Evolutionary conservation across 352 stramenopile genomes (phyloP).

Genomic region (Phytophthora citricola): DNA sequence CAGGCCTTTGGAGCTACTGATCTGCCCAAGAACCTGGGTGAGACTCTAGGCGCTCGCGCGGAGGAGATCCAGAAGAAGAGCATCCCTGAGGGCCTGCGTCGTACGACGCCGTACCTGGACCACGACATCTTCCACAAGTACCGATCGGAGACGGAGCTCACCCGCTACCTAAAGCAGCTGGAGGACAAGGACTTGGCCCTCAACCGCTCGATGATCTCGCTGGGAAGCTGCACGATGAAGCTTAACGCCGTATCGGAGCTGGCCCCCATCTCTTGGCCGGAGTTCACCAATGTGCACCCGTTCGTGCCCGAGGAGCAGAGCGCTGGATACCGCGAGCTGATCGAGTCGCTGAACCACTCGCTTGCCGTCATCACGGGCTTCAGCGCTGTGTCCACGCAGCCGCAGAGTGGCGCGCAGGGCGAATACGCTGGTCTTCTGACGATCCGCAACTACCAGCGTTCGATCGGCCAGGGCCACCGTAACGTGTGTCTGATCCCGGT

Average conservation of each 20-base stretch:
- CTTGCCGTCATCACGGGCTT: conserved; percentile 99
- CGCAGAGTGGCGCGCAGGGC: conserved; percentile 97
- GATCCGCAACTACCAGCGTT: conserved; percentile 97
- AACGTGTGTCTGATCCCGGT: conserved; percentile 99
- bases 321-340: conserved; percentile 97
- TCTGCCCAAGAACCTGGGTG: conserved; percentile 29
- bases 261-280: conserved; percentile 96
- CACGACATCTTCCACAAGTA: conserved; percentile 98
- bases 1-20: conserved; percentile 70
- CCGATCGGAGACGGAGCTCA: conserved; percentile 95
- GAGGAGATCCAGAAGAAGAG: conserved; percentile 62
- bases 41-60: conserved; percentile 64
- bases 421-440: conserved; percentile 98
- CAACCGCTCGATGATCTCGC: conserved; percentile 99
- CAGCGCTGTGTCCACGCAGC: conserved; percentile 96
- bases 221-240: conserved; percentile 99
- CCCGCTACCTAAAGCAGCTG: conserved; percentile 98
- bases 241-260: conserved; percentile 98
- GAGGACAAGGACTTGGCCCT: conserved; percentile 99
- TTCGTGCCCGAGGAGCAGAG: conserved; percentile 97
- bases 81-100: conserved; percentile 67
- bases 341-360: conserved; percentile 96
- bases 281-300: conserved; percentile 98
- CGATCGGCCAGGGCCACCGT: conserved; percentile 92
- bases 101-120: conserved; percentile 87